Evolutionary conservation across 371 early-diverging fungal species (phyloP), one percentile per base, ranked within the genome.

Genomic region (Chytridium lagenaria): DNA sequence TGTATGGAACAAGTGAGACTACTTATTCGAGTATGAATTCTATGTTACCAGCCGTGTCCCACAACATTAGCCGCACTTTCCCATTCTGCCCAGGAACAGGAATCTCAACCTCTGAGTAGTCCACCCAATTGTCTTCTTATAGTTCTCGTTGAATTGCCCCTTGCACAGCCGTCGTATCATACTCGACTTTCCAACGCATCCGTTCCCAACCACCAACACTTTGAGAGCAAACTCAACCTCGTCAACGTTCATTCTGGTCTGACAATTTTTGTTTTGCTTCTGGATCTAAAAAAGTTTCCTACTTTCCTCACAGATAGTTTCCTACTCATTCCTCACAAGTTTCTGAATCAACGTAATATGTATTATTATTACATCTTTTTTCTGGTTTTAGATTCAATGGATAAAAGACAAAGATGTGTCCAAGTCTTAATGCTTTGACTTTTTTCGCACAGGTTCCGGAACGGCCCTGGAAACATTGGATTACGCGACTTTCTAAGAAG

Each of bases 51-150:
- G 80, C 80, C 1, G 74, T 72, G 55, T 79, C 80, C 76, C 76
- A 77, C 1, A 79, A 30, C 77, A 76, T 73, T 37, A 79, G 31
- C 49, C 70, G 37, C 3, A 76, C 68, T 22, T 51, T 50, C 2
- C 72, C 69, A 1, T 1, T 0, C 2, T 12, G 31, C n/a, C 39
- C 69, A 7, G 71, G 70, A 1, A 72, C 59, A 12, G 38, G 59
- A 22, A 79, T 37, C 2, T 73, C 74, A 5, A 50, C 44, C 68
- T 79, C 77, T 28, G 64, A 28, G 68, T 76, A 79, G 33, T 76
- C 74, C 34, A 79, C 80, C 10, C 80, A 40, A 79, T 76, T 0
- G 80, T 79, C 75, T 79, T 79, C 39, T 73, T 74, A 63, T 79
- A 76, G 65, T 68, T 72, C 31, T 70, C 74, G 39, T 65, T 69